These are phyloP conservation scores for Hypoxylon sp. DNA, from an alignment of 2,329 filamentous ascomycete species.

Conservation along the genomic window DNA sequence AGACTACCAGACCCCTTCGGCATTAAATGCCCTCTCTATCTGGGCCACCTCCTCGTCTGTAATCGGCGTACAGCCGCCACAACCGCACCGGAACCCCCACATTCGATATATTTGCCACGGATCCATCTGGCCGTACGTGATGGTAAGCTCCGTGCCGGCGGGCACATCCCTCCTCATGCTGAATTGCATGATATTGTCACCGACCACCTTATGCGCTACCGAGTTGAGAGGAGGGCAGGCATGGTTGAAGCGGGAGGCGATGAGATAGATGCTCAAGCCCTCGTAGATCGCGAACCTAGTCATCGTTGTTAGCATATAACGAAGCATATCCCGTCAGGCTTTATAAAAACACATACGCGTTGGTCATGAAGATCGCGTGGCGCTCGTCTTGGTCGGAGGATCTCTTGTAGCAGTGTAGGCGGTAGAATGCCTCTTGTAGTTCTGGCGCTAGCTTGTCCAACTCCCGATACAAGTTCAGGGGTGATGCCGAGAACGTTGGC, in stretches of 20 bases:
- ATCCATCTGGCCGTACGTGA: conserved; percentile 62
- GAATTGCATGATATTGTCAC: conserved; percentile 58
- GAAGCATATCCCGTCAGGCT: neutral
- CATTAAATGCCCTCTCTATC: conserved; percentile 4
- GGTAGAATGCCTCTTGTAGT: conserved; percentile 55
- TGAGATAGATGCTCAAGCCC: conserved; percentile 62
- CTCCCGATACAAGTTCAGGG: conserved; percentile 52
- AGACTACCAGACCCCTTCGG: neutral
- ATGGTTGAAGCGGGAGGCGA: conserved; percentile 72
- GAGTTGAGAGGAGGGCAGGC: conserved; percentile 63
- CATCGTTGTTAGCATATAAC: conserved; percentile 11
- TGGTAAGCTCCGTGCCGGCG: conserved; percentile 65
- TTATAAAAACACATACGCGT: conserved; percentile 58
- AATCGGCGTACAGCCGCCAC: conserved; percentile 60
- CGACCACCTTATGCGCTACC: conserved; percentile 56
- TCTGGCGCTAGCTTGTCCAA: conserved; percentile 56
- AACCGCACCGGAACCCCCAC: conserved; percentile 69
- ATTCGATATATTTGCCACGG: conserved; percentile 58
- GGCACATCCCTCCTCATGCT: conserved; percentile 56
- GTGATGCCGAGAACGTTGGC: conserved; percentile 58
- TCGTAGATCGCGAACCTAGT: conserved; percentile 35
- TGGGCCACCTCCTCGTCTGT: conserved; percentile 32
- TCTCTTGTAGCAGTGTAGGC: conserved; percentile 57
- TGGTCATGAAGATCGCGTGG: conserved; percentile 61
- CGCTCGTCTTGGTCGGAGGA: conserved; percentile 52